A percentile compares a stretch with the other conserved stretches of the same genome.
Conservation (phyloP, 1,139 yeast species). For the Yamadazyma membranifaciens region DNA sequence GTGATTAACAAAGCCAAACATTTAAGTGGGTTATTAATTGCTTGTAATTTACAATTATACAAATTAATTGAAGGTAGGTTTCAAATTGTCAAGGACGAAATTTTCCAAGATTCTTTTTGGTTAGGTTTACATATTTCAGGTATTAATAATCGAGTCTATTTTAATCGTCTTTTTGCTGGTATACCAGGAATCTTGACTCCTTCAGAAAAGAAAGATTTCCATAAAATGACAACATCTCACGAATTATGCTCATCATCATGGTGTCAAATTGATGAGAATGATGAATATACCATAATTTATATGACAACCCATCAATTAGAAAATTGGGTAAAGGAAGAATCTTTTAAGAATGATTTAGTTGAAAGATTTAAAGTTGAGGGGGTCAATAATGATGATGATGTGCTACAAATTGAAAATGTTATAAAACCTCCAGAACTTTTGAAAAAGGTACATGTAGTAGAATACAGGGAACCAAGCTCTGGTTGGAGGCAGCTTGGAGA, state of each 20-base stretch:
- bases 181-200: slow-evolving; percentile 37
- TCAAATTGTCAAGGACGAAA: slow-evolving; percentile 13
- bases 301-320: slow-evolving; percentile 37
- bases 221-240: slow-evolving; percentile 20
- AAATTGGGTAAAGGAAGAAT: slow-evolving; percentile 18
- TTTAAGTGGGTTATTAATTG: slow-evolving; percentile 28
- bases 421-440: slow-evolving; percentile 24
- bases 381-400: slow-evolving; percentile 16
- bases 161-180: slow-evolving; percentile 28
- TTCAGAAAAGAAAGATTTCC: slow-evolving; percentile 18
- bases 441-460: slow-evolving; percentile 14
- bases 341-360: slow-evolving; percentile 12
- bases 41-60: slow-evolving; percentile 27
- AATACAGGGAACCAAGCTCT: slow-evolving; percentile 21
- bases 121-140: slow-evolving; percentile 36
- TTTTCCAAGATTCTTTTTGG: slow-evolving; percentile 32
- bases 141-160: slow-evolving; percentile 17
- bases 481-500: slow-evolving; percentile 18
- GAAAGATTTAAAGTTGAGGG: slow-evolving; percentile 6
- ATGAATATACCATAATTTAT: slow-evolving; percentile 25
- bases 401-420: slow-evolving; percentile 18
- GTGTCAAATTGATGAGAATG: slow-evolving; percentile 32
- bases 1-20: slow-evolving; percentile 28
- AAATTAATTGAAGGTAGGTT: slow-evolving; percentile 24
- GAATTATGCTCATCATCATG: slow-evolving; percentile 42